phyloP scores from a whole-genome alignment of 2,329 filamentous ascomycete genomes.

The Pseudopyrenochaeta lycopersici region DNA sequence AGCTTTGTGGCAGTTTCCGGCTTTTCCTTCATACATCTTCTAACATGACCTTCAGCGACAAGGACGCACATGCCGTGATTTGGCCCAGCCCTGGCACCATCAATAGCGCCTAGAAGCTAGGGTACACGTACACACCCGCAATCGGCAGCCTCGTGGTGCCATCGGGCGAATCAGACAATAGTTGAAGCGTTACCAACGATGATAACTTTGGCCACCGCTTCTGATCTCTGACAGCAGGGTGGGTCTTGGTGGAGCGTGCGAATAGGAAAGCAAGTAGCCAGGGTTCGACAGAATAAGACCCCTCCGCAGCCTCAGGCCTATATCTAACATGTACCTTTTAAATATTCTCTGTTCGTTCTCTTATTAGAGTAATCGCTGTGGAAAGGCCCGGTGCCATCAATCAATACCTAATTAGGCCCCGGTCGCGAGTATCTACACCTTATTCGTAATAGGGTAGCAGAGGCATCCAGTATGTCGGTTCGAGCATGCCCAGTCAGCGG shows the following conservation, averaged over 20 bases:
- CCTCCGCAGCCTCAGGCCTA: conserved; percentile 1
- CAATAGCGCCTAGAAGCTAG: conserved; percentile 9
- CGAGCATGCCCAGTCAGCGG: conserved; percentile 22
- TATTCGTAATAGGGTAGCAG: background rate
- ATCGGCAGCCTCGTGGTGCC: background rate
- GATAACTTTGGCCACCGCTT: background rate
- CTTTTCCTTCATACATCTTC: conserved; percentile 4
- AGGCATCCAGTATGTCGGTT: conserved; percentile 13
- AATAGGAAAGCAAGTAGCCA: background rate
- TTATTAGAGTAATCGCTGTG: background rate
- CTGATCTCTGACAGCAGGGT: conserved; percentile 7
- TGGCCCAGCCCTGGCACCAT: conserved; percentile 6
- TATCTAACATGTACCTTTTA: background rate
- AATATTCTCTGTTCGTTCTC: background rate
- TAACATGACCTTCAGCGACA: background rate
- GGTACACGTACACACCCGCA: conserved; percentile 11
- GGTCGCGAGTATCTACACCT: conserved; percentile 11
- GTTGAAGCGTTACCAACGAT: background rate
- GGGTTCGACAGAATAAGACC: conserved; percentile 7
- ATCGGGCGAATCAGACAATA: background rate
- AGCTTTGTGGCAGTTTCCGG: conserved; percentile 5
- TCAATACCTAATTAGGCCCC: background rate
- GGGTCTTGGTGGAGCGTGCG: conserved; percentile 6
- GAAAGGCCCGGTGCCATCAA: too few relatives aligned
- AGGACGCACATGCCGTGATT: background rate